These are phyloP conservation scores for Helotiales sp. DNA, from an alignment of 2,329 filamentous ascomycete genomes.

Conservation along the genomic window DNA sequence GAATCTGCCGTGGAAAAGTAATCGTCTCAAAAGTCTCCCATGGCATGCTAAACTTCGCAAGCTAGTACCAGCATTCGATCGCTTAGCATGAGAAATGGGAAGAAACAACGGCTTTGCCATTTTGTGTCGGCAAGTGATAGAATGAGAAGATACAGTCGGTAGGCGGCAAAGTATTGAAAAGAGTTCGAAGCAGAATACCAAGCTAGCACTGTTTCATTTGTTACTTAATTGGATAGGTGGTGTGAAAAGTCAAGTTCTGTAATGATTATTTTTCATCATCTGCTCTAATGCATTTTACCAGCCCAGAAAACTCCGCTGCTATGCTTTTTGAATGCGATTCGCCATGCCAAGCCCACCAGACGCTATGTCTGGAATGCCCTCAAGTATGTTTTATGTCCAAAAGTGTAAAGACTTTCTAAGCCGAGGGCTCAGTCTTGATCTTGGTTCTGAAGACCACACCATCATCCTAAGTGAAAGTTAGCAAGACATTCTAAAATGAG, in stretches of 20 bases:
- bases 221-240: too few species aligned
- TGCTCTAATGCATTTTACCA: neutral
- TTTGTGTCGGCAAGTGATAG: too few species aligned
- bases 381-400: neutral
- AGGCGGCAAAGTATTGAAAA: too few species aligned
- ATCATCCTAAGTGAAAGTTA: conserved; percentile 29
- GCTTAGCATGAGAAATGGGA: too few species aligned
- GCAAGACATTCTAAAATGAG: neutral
- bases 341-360: neutral
- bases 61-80: too few species aligned
- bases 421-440: conserved; percentile 31
- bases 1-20: too few species aligned
- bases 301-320: conserved; percentile 18
- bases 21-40: too few species aligned
- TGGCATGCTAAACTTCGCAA: too few species aligned
- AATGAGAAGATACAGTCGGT: too few species aligned
- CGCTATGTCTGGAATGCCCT: neutral
- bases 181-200: too few species aligned
- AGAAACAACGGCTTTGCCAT: too few species aligned
- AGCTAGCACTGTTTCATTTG: too few species aligned
- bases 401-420: neutral
- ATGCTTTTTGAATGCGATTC: conserved; percentile 9
- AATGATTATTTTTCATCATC: conserved; percentile 6
- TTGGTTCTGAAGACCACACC: conserved; percentile 30
- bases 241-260: neutral